Conservation (phyloP, 2,329 filamentous ascomycete species). For the Trichoderma sp. region DNA sequence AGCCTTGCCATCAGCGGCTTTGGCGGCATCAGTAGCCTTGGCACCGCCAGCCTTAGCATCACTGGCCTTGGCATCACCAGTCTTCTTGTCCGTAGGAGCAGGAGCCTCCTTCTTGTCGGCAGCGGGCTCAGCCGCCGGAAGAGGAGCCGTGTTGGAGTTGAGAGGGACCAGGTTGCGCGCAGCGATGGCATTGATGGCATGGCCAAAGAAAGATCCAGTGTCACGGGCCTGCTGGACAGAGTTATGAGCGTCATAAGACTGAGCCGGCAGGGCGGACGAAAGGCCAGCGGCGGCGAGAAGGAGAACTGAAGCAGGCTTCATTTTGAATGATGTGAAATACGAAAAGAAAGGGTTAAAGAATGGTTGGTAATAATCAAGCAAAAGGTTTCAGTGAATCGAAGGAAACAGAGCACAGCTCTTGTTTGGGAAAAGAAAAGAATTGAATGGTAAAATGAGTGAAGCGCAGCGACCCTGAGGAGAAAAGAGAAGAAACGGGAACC, state of each 20-base stretch:
- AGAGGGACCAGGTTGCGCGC: background rate
- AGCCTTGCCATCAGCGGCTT: background rate
- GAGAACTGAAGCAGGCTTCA: conserved; percentile 31
- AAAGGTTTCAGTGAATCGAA: conserved; percentile 21
- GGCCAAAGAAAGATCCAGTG: background rate
- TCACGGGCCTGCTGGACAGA: background rate
- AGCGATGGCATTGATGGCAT: background rate
- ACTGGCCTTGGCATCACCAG: background rate
- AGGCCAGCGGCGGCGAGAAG: conserved; percentile 30
- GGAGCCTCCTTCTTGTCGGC: background rate
- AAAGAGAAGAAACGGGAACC: background rate
- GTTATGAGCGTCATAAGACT: background rate
- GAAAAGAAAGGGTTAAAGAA: background rate
- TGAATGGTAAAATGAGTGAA: conserved; percentile 16
- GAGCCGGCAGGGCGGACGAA: conserved; percentile 30
- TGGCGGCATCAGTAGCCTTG: background rate
- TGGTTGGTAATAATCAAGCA: background rate
- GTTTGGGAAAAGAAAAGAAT: conserved; percentile 22
- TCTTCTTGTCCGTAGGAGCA: background rate
- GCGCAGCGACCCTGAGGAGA: conserved; percentile 19
- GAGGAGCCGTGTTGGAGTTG: conserved; percentile 8
- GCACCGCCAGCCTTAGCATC: background rate
- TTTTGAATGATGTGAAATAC: conserved; percentile 18
- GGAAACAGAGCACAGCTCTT: conserved; percentile 32
- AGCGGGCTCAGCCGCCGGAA: background rate